A percentile compares a stretch with the other conserved stretches of the same genome.
Conservation (phyloP, 495 filamentous ascomycete genomes). For the Bathelium albidoporum region DNA sequence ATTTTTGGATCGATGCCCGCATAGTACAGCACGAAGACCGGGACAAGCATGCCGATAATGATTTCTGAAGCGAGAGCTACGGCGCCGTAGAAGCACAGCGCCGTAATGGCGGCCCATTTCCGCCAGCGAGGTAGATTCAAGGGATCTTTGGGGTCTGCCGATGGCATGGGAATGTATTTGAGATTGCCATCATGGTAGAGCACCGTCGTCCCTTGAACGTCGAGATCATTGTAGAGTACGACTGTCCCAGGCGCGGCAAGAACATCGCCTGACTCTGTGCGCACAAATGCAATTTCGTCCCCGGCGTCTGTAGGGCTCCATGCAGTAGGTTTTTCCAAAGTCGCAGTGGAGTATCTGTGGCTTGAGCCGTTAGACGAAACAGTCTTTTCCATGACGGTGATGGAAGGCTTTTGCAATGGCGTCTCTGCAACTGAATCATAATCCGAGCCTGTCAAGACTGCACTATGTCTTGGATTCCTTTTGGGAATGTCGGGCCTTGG, state of each 20-base stretch:
- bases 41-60: conserved; percentile 21
- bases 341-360: neutral
- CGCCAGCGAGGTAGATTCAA: conserved; percentile 22
- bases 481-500: neutral
- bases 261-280: neutral
- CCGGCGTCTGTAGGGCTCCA: neutral
- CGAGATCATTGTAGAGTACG: neutral
- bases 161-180: conserved; percentile 22
- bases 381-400: neutral
- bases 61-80: conserved; percentile 19
- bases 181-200: conserved; percentile 23
- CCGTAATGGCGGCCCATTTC: conserved; percentile 19
- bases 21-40: conserved; percentile 24
- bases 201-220: conserved; percentile 17
- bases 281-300: conserved; percentile 1
- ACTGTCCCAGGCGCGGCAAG: neutral
- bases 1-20: conserved; percentile 20
- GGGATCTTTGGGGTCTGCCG: conserved; percentile 23
- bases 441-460: neutral
- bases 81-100: conserved; percentile 24
- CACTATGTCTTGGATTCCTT: conserved; percentile 1
- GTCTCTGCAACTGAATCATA: neutral
- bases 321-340: neutral
- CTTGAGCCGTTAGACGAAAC: neutral
- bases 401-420: neutral